Percentiles rank a stretch among this genome's conserved stretches.
Conservation (phyloP, 2,329 filamentous ascomycete species). For the Zymoseptoria crescenta region DNA sequence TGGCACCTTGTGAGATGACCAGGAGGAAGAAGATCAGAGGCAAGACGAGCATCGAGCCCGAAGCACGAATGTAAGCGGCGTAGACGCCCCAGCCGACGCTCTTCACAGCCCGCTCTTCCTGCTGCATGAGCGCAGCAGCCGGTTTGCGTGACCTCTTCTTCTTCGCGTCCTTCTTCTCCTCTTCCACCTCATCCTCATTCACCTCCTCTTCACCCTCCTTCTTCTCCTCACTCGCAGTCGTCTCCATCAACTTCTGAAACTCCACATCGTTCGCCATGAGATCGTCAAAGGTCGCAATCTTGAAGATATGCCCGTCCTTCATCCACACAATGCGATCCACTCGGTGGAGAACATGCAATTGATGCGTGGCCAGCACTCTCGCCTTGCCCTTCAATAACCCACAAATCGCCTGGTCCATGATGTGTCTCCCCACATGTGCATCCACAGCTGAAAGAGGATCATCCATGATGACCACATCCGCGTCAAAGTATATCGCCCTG, state of each 20-base stretch:
- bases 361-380: constrained; percentile 85
- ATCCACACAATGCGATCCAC: constrained; percentile 93
- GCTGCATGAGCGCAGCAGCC: constrained; percentile 61
- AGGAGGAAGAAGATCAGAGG: constrained; percentile 58
- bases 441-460: constrained; percentile 53
- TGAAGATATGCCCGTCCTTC: constrained; percentile 74
- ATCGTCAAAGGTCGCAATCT: constrained; percentile 82
- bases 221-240: constrained; percentile 53
- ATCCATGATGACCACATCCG: constrained; percentile 56
- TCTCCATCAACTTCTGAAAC: constrained; percentile 77
- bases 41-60: constrained; percentile 62
- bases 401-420: constrained; percentile 91
- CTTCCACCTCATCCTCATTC: constrained; percentile 42
- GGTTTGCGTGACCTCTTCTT: constrained; percentile 44
- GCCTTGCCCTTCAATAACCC: constrained; percentile 84
- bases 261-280: constrained; percentile 70
- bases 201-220: constrained; percentile 41
- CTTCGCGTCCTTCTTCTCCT: constrained; percentile 50
- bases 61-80: constrained; percentile 65
- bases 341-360: constrained; percentile 82
- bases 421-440: constrained; percentile 55
- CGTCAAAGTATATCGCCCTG: constrained; percentile 60
- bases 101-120: constrained; percentile 61
- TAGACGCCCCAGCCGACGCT: constrained; percentile 78
- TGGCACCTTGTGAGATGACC: constrained; percentile 68